Evolutionary conservation across 1,284 basidiomycete genomes (phyloP), one percentile per base, ranked within the genome.

Genomic region (Cerioporus squamosus): DNA sequence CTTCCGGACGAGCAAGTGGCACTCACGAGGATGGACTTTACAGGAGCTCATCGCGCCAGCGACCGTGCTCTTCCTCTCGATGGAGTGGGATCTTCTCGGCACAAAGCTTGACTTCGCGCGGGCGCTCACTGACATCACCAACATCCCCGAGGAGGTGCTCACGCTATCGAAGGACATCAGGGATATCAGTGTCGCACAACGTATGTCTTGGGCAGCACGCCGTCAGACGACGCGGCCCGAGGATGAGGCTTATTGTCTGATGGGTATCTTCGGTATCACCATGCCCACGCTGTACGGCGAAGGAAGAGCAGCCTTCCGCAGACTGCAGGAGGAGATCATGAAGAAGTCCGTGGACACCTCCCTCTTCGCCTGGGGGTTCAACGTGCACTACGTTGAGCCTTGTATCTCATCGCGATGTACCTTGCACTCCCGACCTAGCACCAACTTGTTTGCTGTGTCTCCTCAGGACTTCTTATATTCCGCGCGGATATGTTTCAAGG

Each of bases 211-310:
- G 47, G 47, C 47, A 2, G 47, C 47, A 18, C n/a, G 9, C 15
- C 31, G 47, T 5, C 17, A 20, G 10, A 49, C 47, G 12, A 49
- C 47, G 33, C 47, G 47, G 17, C 12, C 31, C 5, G 47, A 49
- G 22, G 47, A 49, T 18, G 47, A 49, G 15, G 47, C 47, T 22
- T 49, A 49, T 29, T 49, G 47, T 18, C 36, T 49, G 18, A 18
- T 49, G 9, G 47, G 47, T 1, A 20, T 49, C 33, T 49, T 49
- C 36, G 20, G 22, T 8, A 29, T 49, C 47, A 49, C 23, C 47
- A 49, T 49, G 47, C 18, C 47, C 12, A 49, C 47, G 33, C 47
- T 49, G 12, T 49, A 49, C 20, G 47, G 47, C n/a, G 47, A 49
- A 23, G 47, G 47, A 4, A 36, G 15, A 14, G 22, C 20, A 2